Percentiles rank a stretch among this genome's conserved stretches.
Conservation (phyloP, 129 eudicot species). For the Artemisia annua region DNA sequence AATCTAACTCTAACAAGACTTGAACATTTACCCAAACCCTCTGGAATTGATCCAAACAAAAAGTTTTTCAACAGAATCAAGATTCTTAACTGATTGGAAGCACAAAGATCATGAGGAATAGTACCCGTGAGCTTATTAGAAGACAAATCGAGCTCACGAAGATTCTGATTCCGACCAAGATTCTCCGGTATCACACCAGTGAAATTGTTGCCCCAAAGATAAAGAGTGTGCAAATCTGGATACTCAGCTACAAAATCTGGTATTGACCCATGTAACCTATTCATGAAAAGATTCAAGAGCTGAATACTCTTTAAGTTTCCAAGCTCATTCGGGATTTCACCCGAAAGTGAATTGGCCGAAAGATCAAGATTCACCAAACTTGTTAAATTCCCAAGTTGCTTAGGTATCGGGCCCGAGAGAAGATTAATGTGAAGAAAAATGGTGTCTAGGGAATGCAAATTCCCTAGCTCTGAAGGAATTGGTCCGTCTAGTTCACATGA, state of each 20-base stretch:
- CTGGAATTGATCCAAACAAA: conserved; percentile 87
- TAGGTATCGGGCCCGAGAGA: conserved; percentile 78
- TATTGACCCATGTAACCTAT: conserved; percentile 83
- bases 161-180: conserved; percentile 70
- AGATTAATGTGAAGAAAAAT: conserved; percentile 66
- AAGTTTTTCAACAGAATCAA: conserved; percentile 70
- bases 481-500: conserved; percentile 72
- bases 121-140: conserved; percentile 96
- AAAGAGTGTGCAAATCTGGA: conserved; percentile 53
- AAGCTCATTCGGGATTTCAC: conserved; percentile 81
- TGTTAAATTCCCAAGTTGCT: conserved; percentile 73
- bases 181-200: conserved; percentile 76
- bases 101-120: conserved; percentile 75
- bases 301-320: conserved; percentile 43
- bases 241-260: conserved; percentile 84
- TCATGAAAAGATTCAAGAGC: conserved; percentile 84
- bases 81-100: conserved; percentile 57
- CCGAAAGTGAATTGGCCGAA: conserved; percentile 70
- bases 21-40: conserved; percentile 64
- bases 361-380: conserved; percentile 74
- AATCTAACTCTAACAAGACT: conserved; percentile 81
- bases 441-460: conserved; percentile 66
- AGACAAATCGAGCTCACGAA: conserved; percentile 77
- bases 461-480: conserved; percentile 77
- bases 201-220: conserved; percentile 89